Evolutionary conservation across 2,329 filamentous ascomycete species (phyloP), one percentile per base, ranked within the genome.

Genomic region (Blastomyces percursus): DNA sequence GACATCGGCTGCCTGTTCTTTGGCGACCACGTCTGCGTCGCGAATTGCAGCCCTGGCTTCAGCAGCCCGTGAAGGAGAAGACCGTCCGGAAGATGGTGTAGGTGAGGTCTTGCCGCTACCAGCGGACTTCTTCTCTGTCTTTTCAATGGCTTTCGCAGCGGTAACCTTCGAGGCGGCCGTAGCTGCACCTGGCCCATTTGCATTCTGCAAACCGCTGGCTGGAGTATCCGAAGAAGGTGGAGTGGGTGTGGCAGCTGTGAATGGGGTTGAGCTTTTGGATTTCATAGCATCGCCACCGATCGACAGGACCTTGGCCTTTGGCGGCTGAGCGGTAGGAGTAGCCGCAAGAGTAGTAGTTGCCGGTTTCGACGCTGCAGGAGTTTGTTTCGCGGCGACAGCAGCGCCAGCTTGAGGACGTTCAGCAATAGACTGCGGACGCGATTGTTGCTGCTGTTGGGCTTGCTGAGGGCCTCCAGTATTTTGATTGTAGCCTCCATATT

Each of bases 81-180:
- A 91, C 56, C 90, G 86, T 56, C 92, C 93, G 12, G 91, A 94
- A 1, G 89, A 89, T 9, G 90, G 89, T 5, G 88, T 84, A 21
- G 93, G 90, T 0, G 91, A 94, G 3, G 88, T 87, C 72, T 86
- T 89, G 62, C 91, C 91, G 69, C 84, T 84, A 59, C 79, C 74
- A 42, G 78, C 72, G 9, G 83, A 79, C 61, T 84, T 81, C 73
- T 92, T 87, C 61, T 91, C 90, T 0, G 89, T 88, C 82, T 96
- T 96, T 72, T 96, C 91, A 66, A 96, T 90, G 11, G 93, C 92
- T 78, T 96, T 96, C 59, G 85, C 80, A 4, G 92, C 93, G 1
- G 88, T 81, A n/a, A 89, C 86, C 78, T 96, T 96, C 65, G 91
- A 82, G 38, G 90, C 67, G 35, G 88, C 87, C 67, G 89, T 87